Base-by-base conservation (phyloP, 805 yeast species). In the Pichia sporocuriosa region DNA sequence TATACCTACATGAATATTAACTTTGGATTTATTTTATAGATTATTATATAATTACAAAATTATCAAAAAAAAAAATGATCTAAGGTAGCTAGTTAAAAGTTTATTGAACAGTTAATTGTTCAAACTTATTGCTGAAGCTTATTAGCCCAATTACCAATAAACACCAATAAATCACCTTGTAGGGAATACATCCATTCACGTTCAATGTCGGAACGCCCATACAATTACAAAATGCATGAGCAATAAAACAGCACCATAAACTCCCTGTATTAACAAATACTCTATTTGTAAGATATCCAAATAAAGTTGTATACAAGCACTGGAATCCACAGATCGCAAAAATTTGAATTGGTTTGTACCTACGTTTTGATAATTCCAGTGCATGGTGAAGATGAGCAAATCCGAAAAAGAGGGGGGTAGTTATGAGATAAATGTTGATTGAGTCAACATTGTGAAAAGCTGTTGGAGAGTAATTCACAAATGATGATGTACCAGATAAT, bases 361-460 rank as follows among this genome's bases (percentile, higher is more conserved):
- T n/a, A n/a, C n/a, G n/a, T n/a, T n/a, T n/a, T n/a, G n/a, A n/a
- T n/a, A 72, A 49, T 41, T 75, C 79, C 47, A 66, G 66, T 3
- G 75, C 87, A 56, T 86, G 95, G 55, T 86, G 90, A 19, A 82
- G 37, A 59, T 86, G 96, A 0, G 94, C 93, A 21, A 81, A 51
- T 1, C 89, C 88, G 63, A 86, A 86, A 42, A 77, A 67, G 7
- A 77, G 52, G 1, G 95, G 93, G 1, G 84, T 70, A 23, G 61
- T 54, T 15, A 52, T 49, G 1, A 47, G 15, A 17, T 35, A 32
- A n/a, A n/a, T 24, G 11, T 29, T 10, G 6, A 37, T 17, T 2
- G 39, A 37, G 2, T 23, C 17, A 32, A 28, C 35, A 11, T 39
- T 17, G 22, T 32, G 21, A 20, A 47, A 42, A 1, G 4, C n/a